Evolutionary conservation across 176 grass and related monocot species (phyloP).

Genomic region (Typha latifolia): DNA sequence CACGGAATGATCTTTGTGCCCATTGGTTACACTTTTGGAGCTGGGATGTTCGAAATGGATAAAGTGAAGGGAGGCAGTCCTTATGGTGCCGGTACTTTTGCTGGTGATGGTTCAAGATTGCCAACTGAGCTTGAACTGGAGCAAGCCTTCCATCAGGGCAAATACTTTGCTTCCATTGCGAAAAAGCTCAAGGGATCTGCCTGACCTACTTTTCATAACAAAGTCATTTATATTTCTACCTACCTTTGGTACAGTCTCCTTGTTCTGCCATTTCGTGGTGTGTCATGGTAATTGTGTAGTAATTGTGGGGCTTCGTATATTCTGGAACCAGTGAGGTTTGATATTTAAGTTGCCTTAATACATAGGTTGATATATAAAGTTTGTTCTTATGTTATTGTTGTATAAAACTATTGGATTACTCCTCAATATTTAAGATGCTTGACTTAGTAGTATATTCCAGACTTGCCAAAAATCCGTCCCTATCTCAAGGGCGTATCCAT

Average conservation of each 20-base stretch:
- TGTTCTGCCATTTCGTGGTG: neutral
- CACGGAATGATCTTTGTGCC: conserved; percentile 82
- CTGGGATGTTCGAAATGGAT: conserved; percentile 87
- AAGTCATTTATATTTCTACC: conserved; percentile 19
- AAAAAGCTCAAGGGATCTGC: conserved; percentile 68
- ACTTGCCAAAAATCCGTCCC: neutral
- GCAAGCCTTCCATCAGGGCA: conserved; percentile 87
- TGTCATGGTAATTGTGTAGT: conserved; percentile 6
- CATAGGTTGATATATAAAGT: conserved; percentile 15
- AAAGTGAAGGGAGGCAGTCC: conserved; percentile 81
- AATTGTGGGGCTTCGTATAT: conserved; percentile 3
- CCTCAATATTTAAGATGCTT: neutral
- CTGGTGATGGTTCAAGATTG: conserved; percentile 63
- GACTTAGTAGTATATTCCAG: neutral
- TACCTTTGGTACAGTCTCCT: neutral
- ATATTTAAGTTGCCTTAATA: conserved; percentile 2
- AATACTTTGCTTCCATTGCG: conserved; percentile 67
- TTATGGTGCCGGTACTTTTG: conserved; percentile 69
- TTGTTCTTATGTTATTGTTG: neutral
- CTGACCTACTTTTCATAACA: conserved; percentile 6
- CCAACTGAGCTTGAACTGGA: conserved; percentile 70
- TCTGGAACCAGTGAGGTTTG: neutral
- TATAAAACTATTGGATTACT: neutral
- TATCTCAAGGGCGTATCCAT: neutral
- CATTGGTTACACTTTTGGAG: conserved; percentile 78